Evolutionary conservation across 768 basidiomycete genomes (phyloP).

Genomic region (Termitomyces bulborhizus): DNA sequence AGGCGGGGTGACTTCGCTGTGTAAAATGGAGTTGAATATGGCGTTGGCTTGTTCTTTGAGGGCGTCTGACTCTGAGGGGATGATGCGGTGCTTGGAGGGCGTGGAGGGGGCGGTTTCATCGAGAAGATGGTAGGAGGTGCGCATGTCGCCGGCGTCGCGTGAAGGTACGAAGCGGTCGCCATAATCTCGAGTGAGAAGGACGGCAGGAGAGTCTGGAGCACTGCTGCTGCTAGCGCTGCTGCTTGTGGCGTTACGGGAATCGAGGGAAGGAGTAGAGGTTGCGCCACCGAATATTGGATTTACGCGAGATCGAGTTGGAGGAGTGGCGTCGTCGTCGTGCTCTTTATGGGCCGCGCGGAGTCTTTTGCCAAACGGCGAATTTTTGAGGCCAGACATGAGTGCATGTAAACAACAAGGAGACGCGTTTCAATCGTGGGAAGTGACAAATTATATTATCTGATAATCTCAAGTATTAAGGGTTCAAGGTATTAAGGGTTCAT

Average conservation of each 20-base stretch:
- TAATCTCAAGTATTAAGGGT: too few relatives aligned
- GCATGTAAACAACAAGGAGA: background rate
- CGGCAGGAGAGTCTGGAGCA: background rate
- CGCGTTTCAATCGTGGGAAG: too few relatives aligned
- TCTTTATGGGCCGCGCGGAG: slow-evolving; percentile 56
- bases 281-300: slow-evolving; percentile 45
- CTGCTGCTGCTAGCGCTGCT: background rate
- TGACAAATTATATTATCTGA: too few relatives aligned
- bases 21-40: slow-evolving; percentile 70
- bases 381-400: slow-evolving; percentile 70
- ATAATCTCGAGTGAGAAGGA: slow-evolving; percentile 24
- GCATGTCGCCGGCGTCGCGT: slow-evolving; percentile 55
- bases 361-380: slow-evolving; percentile 80
- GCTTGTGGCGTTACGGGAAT: background rate
- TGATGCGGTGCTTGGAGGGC: slow-evolving; percentile 55
- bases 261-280: background rate
- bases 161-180: slow-evolving; percentile 68
- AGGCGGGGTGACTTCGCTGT: slow-evolving; percentile 72
- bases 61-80: slow-evolving; percentile 70
- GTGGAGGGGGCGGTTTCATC: slow-evolving; percentile 53
- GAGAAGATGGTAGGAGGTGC: slow-evolving; percentile 63
- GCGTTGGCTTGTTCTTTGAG: slow-evolving; percentile 84
- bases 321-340: slow-evolving; percentile 23
- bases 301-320: background rate
- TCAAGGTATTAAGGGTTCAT: too few relatives aligned